Percentiles rank a stretch among this genome's conserved stretches.
Evolutionary conservation across 1,139 yeast species (phyloP).

Genomic region (Pichia sp.): DNA sequence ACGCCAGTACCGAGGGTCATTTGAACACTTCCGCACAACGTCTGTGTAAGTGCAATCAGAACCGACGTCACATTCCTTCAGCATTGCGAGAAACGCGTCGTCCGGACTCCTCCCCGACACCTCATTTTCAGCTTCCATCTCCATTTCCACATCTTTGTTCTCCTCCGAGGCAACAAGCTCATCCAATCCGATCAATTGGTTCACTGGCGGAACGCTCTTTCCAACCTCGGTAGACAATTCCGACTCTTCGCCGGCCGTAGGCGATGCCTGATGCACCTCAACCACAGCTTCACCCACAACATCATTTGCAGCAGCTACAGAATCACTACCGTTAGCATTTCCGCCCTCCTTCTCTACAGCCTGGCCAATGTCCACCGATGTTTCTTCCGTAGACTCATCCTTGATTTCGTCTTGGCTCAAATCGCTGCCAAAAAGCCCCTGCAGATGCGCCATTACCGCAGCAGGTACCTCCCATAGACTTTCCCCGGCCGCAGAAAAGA

Average conservation of each 20-base stretch:
- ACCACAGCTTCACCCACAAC: too few species aligned
- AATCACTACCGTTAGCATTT: too few species aligned
- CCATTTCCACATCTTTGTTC: not conserved
- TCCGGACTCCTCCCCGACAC: constrained; percentile 23
- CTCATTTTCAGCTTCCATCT: not conserved
- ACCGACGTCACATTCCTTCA: constrained; percentile 54
- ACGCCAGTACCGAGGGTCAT: constrained; percentile 66
- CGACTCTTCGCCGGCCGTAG: too few species aligned
- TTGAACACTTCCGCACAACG: constrained; percentile 57
- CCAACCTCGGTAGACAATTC: not conserved
- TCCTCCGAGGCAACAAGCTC: not conserved
- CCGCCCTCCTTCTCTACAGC: too few species aligned
- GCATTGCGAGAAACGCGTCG: constrained; percentile 46
- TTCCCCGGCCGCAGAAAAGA: constrained; percentile 64
- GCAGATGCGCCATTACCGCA: constrained; percentile 30
- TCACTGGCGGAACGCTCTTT: constrained; percentile 9
- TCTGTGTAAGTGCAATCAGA: constrained; percentile 72
- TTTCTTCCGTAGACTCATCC: constrained; percentile 7
- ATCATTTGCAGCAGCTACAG: not conserved
- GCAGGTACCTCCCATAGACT: constrained; percentile 80
- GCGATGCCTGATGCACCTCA: not conserved
- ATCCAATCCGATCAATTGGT: constrained; percentile 10
- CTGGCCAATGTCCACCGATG: not conserved
- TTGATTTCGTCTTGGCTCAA: constrained; percentile 14
- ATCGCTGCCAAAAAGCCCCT: constrained; percentile 5